Base-by-base conservation (phyloP, 371 early-diverging fungal genomes). In the Actinomucor elegans region DNA sequence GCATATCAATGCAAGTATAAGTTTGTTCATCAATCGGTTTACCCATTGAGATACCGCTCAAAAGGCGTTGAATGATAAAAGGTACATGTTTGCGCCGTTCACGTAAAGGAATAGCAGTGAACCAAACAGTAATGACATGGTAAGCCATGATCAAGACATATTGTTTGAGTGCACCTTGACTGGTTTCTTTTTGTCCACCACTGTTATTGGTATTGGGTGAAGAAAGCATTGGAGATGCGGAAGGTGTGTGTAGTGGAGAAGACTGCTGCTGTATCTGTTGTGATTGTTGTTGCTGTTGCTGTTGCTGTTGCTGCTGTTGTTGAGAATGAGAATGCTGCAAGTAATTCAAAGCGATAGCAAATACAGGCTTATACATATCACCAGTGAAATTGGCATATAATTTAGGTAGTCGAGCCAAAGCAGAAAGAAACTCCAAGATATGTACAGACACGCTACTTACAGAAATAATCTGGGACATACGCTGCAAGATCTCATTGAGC, bases 1-100 rank as follows among this genome's bases (percentile, higher is more conserved):
- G 72, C 91, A 96, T 92, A 57, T 98, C 98, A 59, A 98, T 75
- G 48, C 94, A 94, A 8, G 95, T 87, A 56, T 89, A 90, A 0
- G 89, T 87, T 38, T 83, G 88, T 61, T 93, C 95, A 58, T 90
- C 90, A 41, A 92, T 75, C 2, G 58, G 26, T 32, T 66, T 59
- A 1, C 72, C 59, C 15, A 61, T 52, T 0, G 74, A 74, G 18
- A 79, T 84, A 32, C 68, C 71, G 17, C 76, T 66, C 8, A 91
- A 60, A n/a, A 94, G 74, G 28, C 86, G 80, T 26, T 87, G 81
- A 18, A 92, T 75, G 29, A 94, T 91, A 52, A 90, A 92, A 1
- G 89, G 81, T 0, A 94, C 91, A 66, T 89, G 92, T 41, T 87
- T 86, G 28, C 80, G 74, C 18, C 94, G 84, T 41, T 93, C 94